Conservation (phyloP, 352 stramenopile species). For the Pythium vanterpoolii region DNA sequence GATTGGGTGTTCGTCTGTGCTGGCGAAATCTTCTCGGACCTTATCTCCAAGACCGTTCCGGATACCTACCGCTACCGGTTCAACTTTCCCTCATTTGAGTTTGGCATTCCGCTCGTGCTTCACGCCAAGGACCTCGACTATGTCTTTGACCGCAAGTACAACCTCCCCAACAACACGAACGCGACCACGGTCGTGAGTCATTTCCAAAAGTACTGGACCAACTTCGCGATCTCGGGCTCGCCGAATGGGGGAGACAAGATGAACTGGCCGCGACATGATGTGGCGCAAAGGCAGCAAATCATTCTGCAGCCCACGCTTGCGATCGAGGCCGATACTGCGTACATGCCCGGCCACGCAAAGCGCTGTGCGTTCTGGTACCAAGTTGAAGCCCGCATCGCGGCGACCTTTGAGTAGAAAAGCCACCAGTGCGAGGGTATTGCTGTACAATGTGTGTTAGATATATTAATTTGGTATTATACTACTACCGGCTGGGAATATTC, state of each 20-base stretch:
- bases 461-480: too few species aligned
- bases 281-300: slow-evolving; percentile 1
- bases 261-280: slow-evolving; percentile 2
- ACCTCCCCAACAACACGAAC: background rate
- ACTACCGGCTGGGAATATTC: too few species aligned
- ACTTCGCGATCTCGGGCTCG: slow-evolving; percentile 2
- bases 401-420: too few species aligned
- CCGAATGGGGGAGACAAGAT: background rate
- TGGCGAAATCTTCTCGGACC: background rate
- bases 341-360: slow-evolving; percentile 5
- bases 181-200: background rate
- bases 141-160: background rate
- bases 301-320: slow-evolving; percentile 3
- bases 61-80: slow-evolving; percentile 15
- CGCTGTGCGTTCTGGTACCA: slow-evolving; percentile 14
- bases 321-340: slow-evolving; percentile 2
- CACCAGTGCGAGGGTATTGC: too few species aligned
- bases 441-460: too few species aligned
- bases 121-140: slow-evolving; percentile 13
- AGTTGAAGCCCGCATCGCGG: slow-evolving; percentile 5
- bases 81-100: background rate
- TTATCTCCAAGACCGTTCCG: background rate
- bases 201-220: slow-evolving; percentile 11
- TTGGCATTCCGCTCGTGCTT: slow-evolving; percentile 2
- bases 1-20: slow-evolving; percentile 16